Conservation (phyloP, 2,329 filamentous ascomycete species). For the Pseudogymnoascus sp. region DNA sequence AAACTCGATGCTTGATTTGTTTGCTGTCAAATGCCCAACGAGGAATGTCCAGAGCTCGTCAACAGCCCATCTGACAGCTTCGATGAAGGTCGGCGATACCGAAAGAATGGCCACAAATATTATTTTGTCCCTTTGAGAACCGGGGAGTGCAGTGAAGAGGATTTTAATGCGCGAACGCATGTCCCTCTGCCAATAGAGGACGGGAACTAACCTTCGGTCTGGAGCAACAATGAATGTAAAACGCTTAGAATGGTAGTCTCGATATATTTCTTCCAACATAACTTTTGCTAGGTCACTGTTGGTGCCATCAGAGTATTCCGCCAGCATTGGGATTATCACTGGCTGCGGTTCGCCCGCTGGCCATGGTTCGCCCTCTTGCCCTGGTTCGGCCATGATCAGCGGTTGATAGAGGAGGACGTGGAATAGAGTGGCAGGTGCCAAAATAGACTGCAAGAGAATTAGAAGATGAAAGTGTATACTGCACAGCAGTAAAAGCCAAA, state of each 20-base stretch:
- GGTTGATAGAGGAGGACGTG: not conserved
- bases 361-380: too few species aligned
- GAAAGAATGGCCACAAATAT: not conserved
- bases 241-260: not conserved
- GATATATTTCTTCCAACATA: not conserved
- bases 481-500: not conserved
- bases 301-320: not conserved
- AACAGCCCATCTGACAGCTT: not conserved
- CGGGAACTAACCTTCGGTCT: not conserved
- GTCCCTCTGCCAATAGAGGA: not conserved
- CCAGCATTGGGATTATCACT: not conserved
- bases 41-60: not conserved
- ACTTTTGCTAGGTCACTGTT: not conserved
- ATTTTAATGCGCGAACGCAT: not conserved
- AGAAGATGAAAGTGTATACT: not conserved
- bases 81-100: not conserved
- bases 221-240: not conserved
- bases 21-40: not conserved
- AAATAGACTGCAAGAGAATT: not conserved
- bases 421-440: not conserved
- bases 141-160: not conserved
- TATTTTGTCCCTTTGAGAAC: not conserved
- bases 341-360: too few species aligned
- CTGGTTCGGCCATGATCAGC: not conserved
- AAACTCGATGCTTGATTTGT: not conserved